A percentile compares a stretch with the other conserved stretches of the same genome.
Conservation (phyloP, 768 basidiomycete species). For the Hygrophorus russula region DNA sequence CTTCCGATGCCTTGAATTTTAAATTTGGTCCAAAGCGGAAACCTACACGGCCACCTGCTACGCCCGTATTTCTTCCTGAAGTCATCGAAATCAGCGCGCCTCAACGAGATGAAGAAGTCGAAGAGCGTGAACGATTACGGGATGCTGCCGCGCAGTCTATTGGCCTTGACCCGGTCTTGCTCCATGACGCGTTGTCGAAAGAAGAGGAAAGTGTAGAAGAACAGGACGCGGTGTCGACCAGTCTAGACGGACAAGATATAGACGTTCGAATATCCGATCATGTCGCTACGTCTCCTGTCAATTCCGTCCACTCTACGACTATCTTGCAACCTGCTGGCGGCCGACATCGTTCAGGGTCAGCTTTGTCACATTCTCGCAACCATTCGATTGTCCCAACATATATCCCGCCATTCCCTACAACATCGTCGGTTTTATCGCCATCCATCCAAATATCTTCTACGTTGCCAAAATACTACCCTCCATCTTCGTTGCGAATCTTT, state of each 20-base stretch:
- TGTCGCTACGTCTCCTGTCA: slow-evolving; percentile 12
- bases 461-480: slow-evolving; percentile 59
- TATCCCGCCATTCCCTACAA: slow-evolving; percentile 57
- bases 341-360: slow-evolving; percentile 28
- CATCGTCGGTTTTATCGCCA: slow-evolving; percentile 35
- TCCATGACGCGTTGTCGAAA: slow-evolving; percentile 26
- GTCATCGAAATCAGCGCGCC: slow-evolving; percentile 63
- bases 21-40: slow-evolving; percentile 38
- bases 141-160: slow-evolving; percentile 70
- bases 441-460: slow-evolving; percentile 41
- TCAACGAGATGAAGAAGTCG: slow-evolving; percentile 47
- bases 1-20: slow-evolving; percentile 39
- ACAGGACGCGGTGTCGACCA: slow-evolving; percentile 23
- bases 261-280: slow-evolving; percentile 1
- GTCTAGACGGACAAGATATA: slow-evolving; percentile 5
- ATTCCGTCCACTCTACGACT: slow-evolving; percentile 12
- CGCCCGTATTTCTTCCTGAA: slow-evolving; percentile 43
- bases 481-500: slow-evolving; percentile 59
- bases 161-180: slow-evolving; percentile 46
- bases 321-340: slow-evolving; percentile 14
- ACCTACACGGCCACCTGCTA: slow-evolving; percentile 21
- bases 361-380: slow-evolving; percentile 21
- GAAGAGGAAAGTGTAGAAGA: slow-evolving; percentile 22
- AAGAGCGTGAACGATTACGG: slow-evolving; percentile 65
- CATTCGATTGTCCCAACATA: slow-evolving; percentile 24